Evolutionary conservation across 2,329 filamentous ascomycete genomes (phyloP).

Genomic region (Curvularia spicifera): DNA sequence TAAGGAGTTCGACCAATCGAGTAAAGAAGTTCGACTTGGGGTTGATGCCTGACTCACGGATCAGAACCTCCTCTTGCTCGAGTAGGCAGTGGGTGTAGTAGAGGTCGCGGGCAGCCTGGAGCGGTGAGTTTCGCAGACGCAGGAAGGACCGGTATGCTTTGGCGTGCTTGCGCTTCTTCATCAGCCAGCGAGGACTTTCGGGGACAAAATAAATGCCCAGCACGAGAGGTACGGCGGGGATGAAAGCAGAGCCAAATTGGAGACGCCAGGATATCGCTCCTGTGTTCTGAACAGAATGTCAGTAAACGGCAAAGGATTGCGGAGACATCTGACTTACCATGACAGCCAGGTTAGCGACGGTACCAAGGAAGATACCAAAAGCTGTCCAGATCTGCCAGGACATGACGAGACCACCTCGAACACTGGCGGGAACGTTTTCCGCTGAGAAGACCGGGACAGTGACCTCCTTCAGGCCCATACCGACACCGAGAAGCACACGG

Average conservation of each 20-base stretch:
- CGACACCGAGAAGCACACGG: constrained; percentile 48
- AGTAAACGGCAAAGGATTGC: background rate
- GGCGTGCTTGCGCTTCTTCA: constrained; percentile 50
- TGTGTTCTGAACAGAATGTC: constrained; percentile 29
- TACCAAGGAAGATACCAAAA: constrained; percentile 56
- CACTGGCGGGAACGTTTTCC: constrained; percentile 56
- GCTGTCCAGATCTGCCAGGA: constrained; percentile 55
- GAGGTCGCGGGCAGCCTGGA: constrained; percentile 53
- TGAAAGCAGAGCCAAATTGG: constrained; percentile 50
- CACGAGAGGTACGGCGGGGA: constrained; percentile 48
- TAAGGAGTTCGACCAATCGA: constrained; percentile 65
- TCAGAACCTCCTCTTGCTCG: constrained; percentile 42
- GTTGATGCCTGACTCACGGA: constrained; percentile 42
- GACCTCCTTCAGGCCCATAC: constrained; percentile 55
- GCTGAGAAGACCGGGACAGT: constrained; percentile 56
- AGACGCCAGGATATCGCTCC: constrained; percentile 49
- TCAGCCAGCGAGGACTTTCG: constrained; percentile 49
- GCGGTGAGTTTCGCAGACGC: constrained; percentile 48
- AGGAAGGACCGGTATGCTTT: constrained; percentile 51
- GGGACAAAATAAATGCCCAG: constrained; percentile 54
- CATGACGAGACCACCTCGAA: constrained; percentile 58
- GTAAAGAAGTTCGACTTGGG: constrained; percentile 50
- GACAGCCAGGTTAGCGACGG: constrained; percentile 51
- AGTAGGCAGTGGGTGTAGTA: constrained; percentile 52
- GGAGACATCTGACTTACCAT: constrained; percentile 21